Conservation (phyloP, 352 stramenopile genomes). For the Blastocystis sp. region DNA sequence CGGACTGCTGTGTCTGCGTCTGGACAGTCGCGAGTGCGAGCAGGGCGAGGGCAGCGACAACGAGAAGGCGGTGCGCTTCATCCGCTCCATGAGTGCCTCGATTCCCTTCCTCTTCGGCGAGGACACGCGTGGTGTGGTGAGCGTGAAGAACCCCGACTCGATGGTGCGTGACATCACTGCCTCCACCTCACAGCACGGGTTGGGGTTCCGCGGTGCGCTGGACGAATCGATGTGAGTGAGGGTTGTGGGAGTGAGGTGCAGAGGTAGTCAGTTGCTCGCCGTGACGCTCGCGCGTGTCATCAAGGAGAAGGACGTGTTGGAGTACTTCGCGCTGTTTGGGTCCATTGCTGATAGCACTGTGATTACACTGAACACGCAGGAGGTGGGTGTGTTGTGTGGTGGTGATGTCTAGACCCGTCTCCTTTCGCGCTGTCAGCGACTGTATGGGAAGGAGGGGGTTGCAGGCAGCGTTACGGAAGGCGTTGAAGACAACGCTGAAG, state of each 20-base stretch:
- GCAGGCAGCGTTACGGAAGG: no score
- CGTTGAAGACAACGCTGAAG: no score
- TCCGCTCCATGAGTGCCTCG: neutral
- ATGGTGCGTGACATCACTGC: conserved; percentile 5
- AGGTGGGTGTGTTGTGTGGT: neutral
- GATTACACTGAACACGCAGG: neutral
- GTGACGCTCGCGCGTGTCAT: neutral
- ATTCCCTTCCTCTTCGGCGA: neutral
- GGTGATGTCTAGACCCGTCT: conserved; percentile 23
- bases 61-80: neutral
- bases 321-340: neutral
- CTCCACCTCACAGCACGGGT: neutral
- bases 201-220: conserved; percentile 1
- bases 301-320: neutral
- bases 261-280: neutral
- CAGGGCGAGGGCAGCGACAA: neutral
- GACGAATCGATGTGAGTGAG: neutral
- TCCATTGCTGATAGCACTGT: neutral
- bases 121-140: conserved; percentile 10
- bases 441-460: neutral
- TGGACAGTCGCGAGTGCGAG: neutral
- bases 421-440: neutral
- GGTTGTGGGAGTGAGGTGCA: neutral
- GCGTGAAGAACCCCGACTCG: neutral
- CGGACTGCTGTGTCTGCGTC: conserved; percentile 30